phyloP scores from a whole-genome alignment of 129 eudicot species.

The Helianthus tuberosus region DNA sequence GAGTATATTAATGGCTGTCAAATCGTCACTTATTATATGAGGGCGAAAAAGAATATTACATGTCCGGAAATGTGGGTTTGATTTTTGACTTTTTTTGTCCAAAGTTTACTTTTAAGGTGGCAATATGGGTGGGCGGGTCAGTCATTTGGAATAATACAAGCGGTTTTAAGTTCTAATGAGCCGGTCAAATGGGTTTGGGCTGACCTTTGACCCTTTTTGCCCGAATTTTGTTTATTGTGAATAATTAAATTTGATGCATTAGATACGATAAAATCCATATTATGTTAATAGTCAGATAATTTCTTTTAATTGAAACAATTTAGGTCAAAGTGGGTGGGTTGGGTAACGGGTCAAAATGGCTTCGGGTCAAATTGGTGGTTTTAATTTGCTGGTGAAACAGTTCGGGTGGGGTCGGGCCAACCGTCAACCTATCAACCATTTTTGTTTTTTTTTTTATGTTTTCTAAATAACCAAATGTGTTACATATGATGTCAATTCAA shows the following conservation, averaged over 20 bases:
- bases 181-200: background rate
- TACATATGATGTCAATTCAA: no score
- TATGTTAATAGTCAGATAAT: background rate
- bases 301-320: no score
- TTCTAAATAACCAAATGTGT: no score
- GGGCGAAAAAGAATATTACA: conserved; percentile 73
- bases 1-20: conserved; percentile 86
- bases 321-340: no score
- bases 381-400: no score
- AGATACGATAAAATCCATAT: background rate
- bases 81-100: background rate
- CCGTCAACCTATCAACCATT: no score
- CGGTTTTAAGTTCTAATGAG: background rate
- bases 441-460: no score
- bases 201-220: background rate
- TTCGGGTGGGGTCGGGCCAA: no score
- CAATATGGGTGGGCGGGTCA: background rate
- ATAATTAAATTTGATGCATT: background rate
- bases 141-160: background rate
- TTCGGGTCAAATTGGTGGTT: no score
- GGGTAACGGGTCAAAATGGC: no score
- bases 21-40: conserved; percentile 96
- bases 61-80: conserved; percentile 83
- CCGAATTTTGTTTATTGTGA: background rate
- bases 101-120: background rate